Conservation (phyloP, 2,329 filamentous ascomycete species). For the Didymella glomerata region DNA sequence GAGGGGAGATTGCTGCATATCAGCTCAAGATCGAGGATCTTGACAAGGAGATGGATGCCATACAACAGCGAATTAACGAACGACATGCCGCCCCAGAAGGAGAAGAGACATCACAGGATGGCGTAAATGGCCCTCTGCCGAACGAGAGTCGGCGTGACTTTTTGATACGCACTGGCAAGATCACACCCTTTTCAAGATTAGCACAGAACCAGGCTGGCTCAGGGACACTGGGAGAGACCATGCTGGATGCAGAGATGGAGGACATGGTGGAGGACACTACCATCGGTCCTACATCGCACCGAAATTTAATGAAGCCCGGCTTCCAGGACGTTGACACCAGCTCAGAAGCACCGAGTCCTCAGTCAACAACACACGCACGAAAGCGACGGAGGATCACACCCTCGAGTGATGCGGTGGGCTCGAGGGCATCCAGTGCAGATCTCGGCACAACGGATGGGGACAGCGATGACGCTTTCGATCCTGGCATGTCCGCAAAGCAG, state of each 20-base stretch:
- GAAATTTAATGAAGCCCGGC: constrained; percentile 58
- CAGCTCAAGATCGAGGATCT: constrained; percentile 70
- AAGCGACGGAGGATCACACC: constrained; percentile 50
- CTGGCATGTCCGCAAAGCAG: constrained; percentile 52
- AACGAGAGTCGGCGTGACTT: constrained; percentile 88
- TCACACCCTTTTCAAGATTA: constrained; percentile 91
- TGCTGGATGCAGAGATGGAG: constrained; percentile 84
- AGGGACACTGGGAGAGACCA: constrained; percentile 76
- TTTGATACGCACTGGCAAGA: constrained; percentile 94
- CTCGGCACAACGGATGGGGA: constrained; percentile 41
- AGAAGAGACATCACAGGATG: constrained; percentile 52
- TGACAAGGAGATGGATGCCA: constrained; percentile 78
- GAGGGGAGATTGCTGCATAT: constrained; percentile 71
- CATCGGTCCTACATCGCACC: constrained; percentile 56
- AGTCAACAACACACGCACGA: constrained; percentile 42
- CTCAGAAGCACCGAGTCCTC: constrained; percentile 46
- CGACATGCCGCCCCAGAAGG: constrained; percentile 68
- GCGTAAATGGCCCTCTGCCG: constrained; percentile 69
- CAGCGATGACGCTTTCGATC: constrained; percentile 54
- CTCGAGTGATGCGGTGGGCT: constrained; percentile 18
- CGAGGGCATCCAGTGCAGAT: constrained; percentile 31
- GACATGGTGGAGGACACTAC: constrained; percentile 57
- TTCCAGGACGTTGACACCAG: constrained; percentile 49
- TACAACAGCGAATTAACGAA: constrained; percentile 80
- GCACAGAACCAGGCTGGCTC: constrained; percentile 69